Percentiles rank a stretch among this genome's conserved stretches.
Evolutionary conservation across 2,329 filamentous ascomycete species (phyloP).

Genomic region (Fusarium sp.): DNA sequence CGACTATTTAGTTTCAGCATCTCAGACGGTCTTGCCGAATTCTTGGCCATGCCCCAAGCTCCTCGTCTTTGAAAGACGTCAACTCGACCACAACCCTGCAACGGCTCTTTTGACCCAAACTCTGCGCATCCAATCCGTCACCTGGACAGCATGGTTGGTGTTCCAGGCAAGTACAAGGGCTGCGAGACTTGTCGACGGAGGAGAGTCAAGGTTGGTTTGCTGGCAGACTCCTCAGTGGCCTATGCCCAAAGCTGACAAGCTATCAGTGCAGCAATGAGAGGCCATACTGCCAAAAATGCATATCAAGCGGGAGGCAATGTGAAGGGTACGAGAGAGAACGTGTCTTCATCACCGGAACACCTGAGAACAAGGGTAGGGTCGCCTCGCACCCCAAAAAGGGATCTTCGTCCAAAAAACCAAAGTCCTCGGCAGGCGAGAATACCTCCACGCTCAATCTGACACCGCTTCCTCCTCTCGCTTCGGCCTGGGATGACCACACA

Average conservation of each 20-base stretch:
- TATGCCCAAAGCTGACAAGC: slow-evolving; percentile 6
- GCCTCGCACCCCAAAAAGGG: slow-evolving; percentile 64
- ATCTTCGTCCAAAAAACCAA: slow-evolving; percentile 48
- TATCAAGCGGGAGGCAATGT: slow-evolving; percentile 66
- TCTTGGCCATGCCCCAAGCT: slow-evolving; percentile 5
- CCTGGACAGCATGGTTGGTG: slow-evolving; percentile 64
- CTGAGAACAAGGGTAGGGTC: slow-evolving; percentile 63
- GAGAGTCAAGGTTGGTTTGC: slow-evolving; percentile 64
- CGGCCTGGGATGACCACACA: slow-evolving; percentile 63
- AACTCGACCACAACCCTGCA: background rate
- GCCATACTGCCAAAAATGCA: slow-evolving; percentile 70
- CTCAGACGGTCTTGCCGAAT: slow-evolving; percentile 20
- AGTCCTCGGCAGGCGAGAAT: slow-evolving; percentile 39
- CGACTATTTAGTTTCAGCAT: slow-evolving; percentile 36
- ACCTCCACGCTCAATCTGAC: slow-evolving; percentile 43
- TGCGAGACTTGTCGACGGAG: slow-evolving; percentile 70
- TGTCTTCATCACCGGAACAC: slow-evolving; percentile 72
- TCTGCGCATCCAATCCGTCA: background rate
- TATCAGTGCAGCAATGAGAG: slow-evolving; percentile 69
- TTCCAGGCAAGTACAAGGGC: slow-evolving; percentile 72
- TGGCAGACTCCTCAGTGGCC: background rate
- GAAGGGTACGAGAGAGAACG: slow-evolving; percentile 71
- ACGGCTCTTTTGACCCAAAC: background rate
- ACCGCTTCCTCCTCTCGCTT: slow-evolving; percentile 54
- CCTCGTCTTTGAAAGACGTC: slow-evolving; percentile 3